Percentiles rank a stretch among this genome's conserved stretches.
Evolutionary conservation across 2,329 filamentous ascomycete species (phyloP).

Genomic region (Zymoseptoria crescenta): DNA sequence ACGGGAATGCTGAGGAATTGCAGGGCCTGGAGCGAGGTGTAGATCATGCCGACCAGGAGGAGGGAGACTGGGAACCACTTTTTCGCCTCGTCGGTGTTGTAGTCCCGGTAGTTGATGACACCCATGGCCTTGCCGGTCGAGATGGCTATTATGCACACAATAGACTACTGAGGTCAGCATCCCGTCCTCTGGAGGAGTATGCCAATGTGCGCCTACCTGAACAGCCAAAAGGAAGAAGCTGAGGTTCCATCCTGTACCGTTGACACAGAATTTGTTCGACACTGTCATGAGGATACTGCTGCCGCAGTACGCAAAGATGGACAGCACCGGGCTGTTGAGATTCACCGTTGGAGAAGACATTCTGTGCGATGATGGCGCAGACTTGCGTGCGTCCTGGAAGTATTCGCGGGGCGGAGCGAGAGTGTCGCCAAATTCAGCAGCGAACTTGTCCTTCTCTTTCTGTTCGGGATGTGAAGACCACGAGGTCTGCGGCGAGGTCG

Average conservation of each 20-base stretch:
- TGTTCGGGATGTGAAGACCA: conserved; percentile 61
- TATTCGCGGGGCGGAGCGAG: neutral
- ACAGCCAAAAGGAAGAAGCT: conserved; percentile 91
- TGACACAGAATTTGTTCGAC: conserved; percentile 98
- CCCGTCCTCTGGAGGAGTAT: neutral
- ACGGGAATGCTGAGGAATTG: conserved; percentile 96
- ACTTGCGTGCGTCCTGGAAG: neutral
- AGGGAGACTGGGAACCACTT: conserved; percentile 98
- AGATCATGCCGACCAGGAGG: conserved; percentile 97
- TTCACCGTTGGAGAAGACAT: conserved; percentile 39
- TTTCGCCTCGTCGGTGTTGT: conserved; percentile 80
- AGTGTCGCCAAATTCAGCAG: conserved; percentile 61
- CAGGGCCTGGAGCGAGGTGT: conserved; percentile 90
- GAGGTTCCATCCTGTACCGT: conserved; percentile 82
- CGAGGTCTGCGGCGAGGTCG: conserved; percentile 21
- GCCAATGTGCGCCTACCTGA: conserved; percentile 58
- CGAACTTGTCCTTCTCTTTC: conserved; percentile 73
- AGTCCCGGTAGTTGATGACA: conserved; percentile 74
- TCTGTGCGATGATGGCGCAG: conserved; percentile 35
- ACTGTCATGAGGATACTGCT: conserved; percentile 99
- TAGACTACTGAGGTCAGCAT: conserved; percentile 50
- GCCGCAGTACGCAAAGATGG: conserved; percentile 83
- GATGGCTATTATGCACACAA: conserved; percentile 83
- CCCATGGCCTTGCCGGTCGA: conserved; percentile 71
- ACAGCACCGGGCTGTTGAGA: conserved; percentile 62